Conservation (phyloP, 139 green algal genomes). For the Micractinium sp. region DNA sequence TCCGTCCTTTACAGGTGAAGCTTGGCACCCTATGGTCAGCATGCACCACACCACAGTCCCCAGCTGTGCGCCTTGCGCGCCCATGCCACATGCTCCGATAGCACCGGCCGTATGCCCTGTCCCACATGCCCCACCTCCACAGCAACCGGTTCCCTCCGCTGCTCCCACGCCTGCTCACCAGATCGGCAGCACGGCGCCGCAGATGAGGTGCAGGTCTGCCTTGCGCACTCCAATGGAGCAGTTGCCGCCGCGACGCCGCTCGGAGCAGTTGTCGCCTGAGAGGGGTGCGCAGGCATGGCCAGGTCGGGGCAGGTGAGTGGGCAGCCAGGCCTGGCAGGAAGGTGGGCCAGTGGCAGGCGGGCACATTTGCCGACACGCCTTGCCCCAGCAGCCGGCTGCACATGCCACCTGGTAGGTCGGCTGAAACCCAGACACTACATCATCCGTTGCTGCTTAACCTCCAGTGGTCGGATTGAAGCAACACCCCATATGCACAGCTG, state of each 20-base stretch:
- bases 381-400: background rate
- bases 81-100: background rate
- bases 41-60: background rate
- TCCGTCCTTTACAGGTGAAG: background rate
- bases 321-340: background rate
- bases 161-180: background rate
- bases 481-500: background rate
- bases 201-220: slow-evolving; percentile 33
- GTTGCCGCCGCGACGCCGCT: background rate
- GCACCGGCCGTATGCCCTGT: background rate
- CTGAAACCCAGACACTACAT: too few relatives aligned
- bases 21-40: background rate
- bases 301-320: background rate
- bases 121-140: too few relatives aligned
- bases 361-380: background rate
- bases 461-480: too few relatives aligned
- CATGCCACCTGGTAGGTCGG: too few relatives aligned
- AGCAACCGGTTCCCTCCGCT: too few relatives aligned
- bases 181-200: slow-evolving; percentile 36
- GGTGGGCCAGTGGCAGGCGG: background rate
- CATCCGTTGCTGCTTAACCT: too few relatives aligned
- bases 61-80: background rate
- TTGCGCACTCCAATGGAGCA: slow-evolving; percentile 21
- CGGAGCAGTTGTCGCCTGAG: slow-evolving; percentile 9
- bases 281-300: background rate